These are phyloP conservation scores for Elsinoe perseae DNA, from an alignment of 2,329 filamentous ascomycete genomes.

Conservation along the genomic window DNA sequence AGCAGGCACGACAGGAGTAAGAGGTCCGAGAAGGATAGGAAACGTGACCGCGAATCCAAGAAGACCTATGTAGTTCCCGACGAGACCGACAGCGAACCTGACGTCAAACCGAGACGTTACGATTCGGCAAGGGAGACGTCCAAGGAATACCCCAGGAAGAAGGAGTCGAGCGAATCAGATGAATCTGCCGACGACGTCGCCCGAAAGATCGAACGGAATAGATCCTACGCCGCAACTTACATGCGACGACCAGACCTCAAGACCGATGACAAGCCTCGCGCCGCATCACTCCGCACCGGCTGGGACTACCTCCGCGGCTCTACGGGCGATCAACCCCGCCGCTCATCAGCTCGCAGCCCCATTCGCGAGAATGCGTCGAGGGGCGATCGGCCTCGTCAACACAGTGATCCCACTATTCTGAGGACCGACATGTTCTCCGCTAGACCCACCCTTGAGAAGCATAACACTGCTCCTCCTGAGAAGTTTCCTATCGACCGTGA, in stretches of 20 bases:
- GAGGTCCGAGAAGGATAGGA: constrained; percentile 34
- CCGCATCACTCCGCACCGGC: neutral
- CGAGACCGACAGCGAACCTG: constrained; percentile 25
- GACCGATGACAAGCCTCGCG: constrained; percentile 9
- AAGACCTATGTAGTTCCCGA: constrained; percentile 31
- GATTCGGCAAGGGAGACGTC: constrained; percentile 28
- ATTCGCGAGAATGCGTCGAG: constrained; percentile 27
- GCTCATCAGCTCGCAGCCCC: constrained; percentile 22
- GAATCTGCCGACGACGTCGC: constrained; percentile 17
- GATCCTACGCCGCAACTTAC: constrained; percentile 19
- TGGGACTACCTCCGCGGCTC: constrained; percentile 1
- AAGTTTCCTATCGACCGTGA: constrained; percentile 23
- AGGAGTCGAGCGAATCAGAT: constrained; percentile 12
- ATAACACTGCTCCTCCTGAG: constrained; percentile 25
- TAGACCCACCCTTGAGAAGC: constrained; percentile 10
- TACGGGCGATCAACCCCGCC: neutral
- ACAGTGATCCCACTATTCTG: constrained; percentile 18
- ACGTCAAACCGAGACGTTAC: constrained; percentile 25
- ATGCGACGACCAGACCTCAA: constrained; percentile 23
- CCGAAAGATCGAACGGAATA: constrained; percentile 20
- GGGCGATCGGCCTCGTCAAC: constrained; percentile 23
- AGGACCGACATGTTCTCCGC: neutral
- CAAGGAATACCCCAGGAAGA: constrained; percentile 17
- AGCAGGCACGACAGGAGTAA: constrained; percentile 34
- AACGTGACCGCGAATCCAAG: constrained; percentile 33